Percentiles rank a stretch among this genome's conserved stretches.
Conservation (phyloP, 306 rosid genomes). For the Prinsepia uniflora region DNA sequence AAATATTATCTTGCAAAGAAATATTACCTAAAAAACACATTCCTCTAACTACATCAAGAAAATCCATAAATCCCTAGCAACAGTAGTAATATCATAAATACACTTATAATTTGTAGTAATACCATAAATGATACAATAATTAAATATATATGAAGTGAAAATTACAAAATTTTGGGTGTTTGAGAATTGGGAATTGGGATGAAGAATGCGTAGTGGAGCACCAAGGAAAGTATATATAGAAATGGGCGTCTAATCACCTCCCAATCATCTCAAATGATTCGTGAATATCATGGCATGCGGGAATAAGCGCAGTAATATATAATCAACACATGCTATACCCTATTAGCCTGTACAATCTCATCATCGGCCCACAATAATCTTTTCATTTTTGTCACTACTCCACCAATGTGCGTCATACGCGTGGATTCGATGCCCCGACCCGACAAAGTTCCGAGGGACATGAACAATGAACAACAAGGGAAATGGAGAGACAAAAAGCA, state of each 20-base stretch:
- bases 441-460: not conserved
- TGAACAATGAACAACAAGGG: not conserved
- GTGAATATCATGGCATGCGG: not conserved
- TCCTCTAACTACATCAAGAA: too few species aligned
- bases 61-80: too few species aligned
- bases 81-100: too few species aligned
- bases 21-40: too few species aligned
- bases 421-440: not conserved
- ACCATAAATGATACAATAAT: too few species aligned
- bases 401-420: not conserved
- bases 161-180: too few species aligned
- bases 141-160: not conserved
- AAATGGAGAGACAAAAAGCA: not conserved
- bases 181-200: too few species aligned
- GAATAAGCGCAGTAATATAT: not conserved
- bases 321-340: not conserved
- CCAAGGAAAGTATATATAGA: not conserved
- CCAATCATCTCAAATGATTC: constrained; percentile 26
- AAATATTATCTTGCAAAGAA: too few species aligned
- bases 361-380: too few species aligned
- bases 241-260: constrained; percentile 37
- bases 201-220: constrained; percentile 19
- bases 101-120: too few species aligned
- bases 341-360: not conserved
- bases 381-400: not conserved